Conservation (phyloP, 75 land plant species). For the Selaginella moellendorffii region DNA sequence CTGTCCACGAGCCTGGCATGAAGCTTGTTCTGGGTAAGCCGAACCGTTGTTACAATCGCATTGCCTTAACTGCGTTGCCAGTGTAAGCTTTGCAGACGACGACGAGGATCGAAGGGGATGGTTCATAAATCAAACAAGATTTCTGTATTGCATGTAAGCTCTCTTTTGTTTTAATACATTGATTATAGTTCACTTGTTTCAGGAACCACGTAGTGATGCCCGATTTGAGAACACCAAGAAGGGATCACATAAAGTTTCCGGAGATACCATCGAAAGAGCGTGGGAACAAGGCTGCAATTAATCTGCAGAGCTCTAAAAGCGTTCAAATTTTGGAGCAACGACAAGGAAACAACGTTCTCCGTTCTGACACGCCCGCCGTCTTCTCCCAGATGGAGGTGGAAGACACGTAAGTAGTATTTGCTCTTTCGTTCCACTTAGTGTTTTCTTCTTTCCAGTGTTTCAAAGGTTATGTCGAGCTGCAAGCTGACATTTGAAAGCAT, state of each 20-base stretch:
- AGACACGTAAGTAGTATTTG: no score
- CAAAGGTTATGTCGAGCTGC: no score
- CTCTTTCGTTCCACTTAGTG: no score
- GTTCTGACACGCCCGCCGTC: no score
- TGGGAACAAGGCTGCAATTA: background rate
- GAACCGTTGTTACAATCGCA: background rate
- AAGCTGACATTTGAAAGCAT: no score
- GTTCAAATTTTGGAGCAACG: background rate
- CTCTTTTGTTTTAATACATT: background rate
- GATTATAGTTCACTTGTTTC: background rate
- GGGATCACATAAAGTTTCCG: background rate
- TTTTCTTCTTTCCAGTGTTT: no score
- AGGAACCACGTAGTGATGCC: background rate
- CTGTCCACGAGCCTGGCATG: background rate
- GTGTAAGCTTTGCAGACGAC: background rate
- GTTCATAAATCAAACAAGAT: background rate
- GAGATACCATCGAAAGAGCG: background rate
- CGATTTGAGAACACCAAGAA: background rate
- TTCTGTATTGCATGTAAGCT: background rate
- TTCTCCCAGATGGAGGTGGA: no score
- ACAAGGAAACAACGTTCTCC: background rate
- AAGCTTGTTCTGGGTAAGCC: background rate
- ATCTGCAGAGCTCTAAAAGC: background rate
- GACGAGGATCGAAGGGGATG: background rate
- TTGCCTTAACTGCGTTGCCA: background rate